These are phyloP conservation scores for Botryosphaeria dothidea DNA, from an alignment of 2,329 filamentous ascomycete genomes.

Conservation along the genomic window DNA sequence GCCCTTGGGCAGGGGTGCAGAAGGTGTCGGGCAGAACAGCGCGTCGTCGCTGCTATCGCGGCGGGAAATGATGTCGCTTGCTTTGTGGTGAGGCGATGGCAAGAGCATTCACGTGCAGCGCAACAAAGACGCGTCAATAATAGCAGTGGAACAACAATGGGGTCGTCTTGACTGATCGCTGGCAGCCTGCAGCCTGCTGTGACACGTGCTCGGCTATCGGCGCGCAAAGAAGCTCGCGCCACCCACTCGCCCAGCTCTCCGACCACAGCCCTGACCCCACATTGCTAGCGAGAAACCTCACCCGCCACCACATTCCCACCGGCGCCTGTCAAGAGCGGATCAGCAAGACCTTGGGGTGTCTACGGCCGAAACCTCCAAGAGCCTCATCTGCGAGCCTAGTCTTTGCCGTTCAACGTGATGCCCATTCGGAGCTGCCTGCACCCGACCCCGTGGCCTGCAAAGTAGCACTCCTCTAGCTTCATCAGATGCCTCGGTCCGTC, in stretches of 20 bases:
- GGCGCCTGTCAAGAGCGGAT: not conserved
- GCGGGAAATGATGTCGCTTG: not conserved
- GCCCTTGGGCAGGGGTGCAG: not conserved
- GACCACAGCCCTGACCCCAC: not conserved
- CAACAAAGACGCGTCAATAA: constrained; percentile 3
- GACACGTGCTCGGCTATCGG: constrained; percentile 1
- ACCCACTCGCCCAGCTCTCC: not conserved
- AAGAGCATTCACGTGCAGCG: not conserved
- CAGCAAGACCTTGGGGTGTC: not conserved
- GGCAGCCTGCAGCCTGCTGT: too few relatives aligned
- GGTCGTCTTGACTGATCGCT: not conserved
- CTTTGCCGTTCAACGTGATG: too few relatives aligned
- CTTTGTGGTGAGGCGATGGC: not conserved
- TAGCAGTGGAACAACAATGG: not conserved
- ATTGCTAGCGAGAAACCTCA: not conserved
- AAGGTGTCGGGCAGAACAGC: not conserved
- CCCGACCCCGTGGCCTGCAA: too few relatives aligned
- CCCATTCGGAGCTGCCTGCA: too few relatives aligned
- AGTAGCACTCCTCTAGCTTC: too few relatives aligned
- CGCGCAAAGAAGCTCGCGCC: not conserved
- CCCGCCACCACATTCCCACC: not conserved
- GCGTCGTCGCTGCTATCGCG: not conserved
- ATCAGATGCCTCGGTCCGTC: not conserved
- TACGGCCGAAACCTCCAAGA: not conserved
- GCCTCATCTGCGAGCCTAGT: too few relatives aligned